Percentiles rank a stretch among this genome's conserved stretches.
Conservation (phyloP, 805 yeast genomes). For the Candida rishiriensis region DNA sequence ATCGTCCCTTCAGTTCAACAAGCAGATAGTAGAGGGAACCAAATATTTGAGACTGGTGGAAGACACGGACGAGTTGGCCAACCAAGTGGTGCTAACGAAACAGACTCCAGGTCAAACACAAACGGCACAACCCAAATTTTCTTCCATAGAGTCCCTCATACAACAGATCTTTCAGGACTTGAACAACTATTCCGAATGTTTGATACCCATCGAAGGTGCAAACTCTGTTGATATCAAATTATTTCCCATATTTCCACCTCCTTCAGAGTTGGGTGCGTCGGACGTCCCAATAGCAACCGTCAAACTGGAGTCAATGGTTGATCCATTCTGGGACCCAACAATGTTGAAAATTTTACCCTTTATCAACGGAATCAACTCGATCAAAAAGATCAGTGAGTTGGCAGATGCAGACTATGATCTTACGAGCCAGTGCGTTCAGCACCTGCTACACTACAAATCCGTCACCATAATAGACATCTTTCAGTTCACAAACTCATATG, state of each 20-base stretch:
- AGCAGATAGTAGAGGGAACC: constrained; percentile 14
- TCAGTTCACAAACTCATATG: constrained; percentile 83
- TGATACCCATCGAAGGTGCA: constrained; percentile 86
- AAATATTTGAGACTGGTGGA: constrained; percentile 29
- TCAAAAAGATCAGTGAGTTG: constrained; percentile 67
- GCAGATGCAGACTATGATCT: constrained; percentile 77
- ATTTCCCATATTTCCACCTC: constrained; percentile 85
- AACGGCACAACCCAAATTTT: constrained; percentile 22
- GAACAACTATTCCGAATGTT: constrained; percentile 92
- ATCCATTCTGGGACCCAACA: constrained; percentile 96
- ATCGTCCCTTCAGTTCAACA: constrained; percentile 2
- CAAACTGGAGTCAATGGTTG: constrained; percentile 64
- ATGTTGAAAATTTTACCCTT: constrained; percentile 82
- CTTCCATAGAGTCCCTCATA: constrained; percentile 67
- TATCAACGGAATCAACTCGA: constrained; percentile 84
- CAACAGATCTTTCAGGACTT: constrained; percentile 92
- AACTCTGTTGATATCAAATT: constrained; percentile 89
- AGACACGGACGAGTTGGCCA: constrained; percentile 25
- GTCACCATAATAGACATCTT: constrained; percentile 80
- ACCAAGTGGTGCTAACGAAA: constrained; percentile 20
- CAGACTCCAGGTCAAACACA: constrained; percentile 20
- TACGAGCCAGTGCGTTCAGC: constrained; percentile 85
- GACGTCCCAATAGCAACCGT: constrained; percentile 95
- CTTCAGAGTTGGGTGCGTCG: constrained; percentile 66
- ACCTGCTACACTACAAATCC: constrained; percentile 84